Evolutionary conservation across 2,329 filamentous ascomycete genomes (phyloP), one percentile per base, ranked within the genome.

Genomic region (Coleophoma eucalyptorum): DNA sequence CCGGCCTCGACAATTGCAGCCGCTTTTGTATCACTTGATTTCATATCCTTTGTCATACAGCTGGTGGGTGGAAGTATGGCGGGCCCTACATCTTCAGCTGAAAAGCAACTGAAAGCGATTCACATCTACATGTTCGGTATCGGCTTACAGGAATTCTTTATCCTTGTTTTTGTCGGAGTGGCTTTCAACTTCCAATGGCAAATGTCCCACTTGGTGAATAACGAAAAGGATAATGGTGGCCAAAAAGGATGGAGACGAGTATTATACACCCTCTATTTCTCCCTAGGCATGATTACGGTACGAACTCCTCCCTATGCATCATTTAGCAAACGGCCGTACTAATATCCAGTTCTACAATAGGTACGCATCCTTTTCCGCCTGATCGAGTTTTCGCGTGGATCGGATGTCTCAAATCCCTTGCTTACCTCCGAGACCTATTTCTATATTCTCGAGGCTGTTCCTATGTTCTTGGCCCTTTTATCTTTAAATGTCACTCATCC

Each of bases 361-460:
- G 62, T 75, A 31, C 77, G 83, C 18, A 83, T 86, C 60, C 73
- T 82, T 53, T 86, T 78, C 66, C 79, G 81, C 21, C 70, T 86
- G 2, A 63, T 71, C 46, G 80, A 86, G 62, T 85, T 79, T 58
- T 70, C 70, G 0, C 67, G 67, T 12, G 78, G 77, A 4, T 43
- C 34, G 37, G 47, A 48, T 26, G 54, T 48, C 2, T 52, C 48
- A 5, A 79, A 76, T 26, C 77, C 74, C 55, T 65, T 69, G 0
- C 64, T 79, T 10, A 69, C 65, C 33, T 68, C 78, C 53, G 78
- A 83, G 56, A 68, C 60, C 11, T 84, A 79, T 60, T 69, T 74
- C 21, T 79, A 77, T 45, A 61, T 64, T 2, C 73, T 71, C 52
- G 80, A 84, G 16, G 53, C 53, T 1, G 41, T 50, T 10, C 50